A percentile compares a stretch with the other conserved stretches of the same genome.
These are phyloP conservation scores for Nicotiana tabacum DNA, from an alignment of 257 asterid species.

Conservation along the genomic window DNA sequence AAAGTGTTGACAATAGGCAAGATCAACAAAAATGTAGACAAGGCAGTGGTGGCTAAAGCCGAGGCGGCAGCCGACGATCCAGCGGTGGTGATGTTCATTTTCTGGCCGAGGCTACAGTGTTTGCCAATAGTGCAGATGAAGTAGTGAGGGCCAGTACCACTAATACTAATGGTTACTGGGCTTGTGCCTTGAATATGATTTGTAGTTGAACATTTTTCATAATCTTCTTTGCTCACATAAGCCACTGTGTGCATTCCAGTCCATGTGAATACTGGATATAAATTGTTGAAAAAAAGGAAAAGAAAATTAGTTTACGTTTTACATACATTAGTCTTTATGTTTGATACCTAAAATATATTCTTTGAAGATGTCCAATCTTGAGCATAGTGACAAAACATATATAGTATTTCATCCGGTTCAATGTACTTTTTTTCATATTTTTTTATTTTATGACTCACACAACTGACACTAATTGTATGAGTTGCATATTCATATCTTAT, in stretches of 20 bases:
- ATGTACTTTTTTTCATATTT: no score
- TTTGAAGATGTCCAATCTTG: no score
- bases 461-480: no score
- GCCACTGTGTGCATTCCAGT: constrained; percentile 26
- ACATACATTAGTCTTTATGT: no score
- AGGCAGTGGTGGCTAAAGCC: constrained; percentile 7
- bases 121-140: constrained; percentile 33
- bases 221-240: constrained; percentile 22
- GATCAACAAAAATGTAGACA: constrained; percentile 16
- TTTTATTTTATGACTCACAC: no score
- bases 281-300: no score
- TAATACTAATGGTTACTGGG: constrained; percentile 19
- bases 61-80: constrained; percentile 14
- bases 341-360: no score
- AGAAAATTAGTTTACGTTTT: no score
- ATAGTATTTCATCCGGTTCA: no score
- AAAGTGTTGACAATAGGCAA: constrained; percentile 16
- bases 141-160: constrained; percentile 22
- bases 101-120: constrained; percentile 38
- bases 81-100: constrained; percentile 19
- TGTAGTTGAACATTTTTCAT: constrained; percentile 23
- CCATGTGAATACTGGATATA: constrained; percentile 27
- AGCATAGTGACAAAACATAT: no score
- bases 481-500: no score
- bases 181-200: constrained; percentile 21